phyloP scores from a whole-genome alignment of 495 filamentous ascomycete genomes.

The Xylaria longipes region DNA sequence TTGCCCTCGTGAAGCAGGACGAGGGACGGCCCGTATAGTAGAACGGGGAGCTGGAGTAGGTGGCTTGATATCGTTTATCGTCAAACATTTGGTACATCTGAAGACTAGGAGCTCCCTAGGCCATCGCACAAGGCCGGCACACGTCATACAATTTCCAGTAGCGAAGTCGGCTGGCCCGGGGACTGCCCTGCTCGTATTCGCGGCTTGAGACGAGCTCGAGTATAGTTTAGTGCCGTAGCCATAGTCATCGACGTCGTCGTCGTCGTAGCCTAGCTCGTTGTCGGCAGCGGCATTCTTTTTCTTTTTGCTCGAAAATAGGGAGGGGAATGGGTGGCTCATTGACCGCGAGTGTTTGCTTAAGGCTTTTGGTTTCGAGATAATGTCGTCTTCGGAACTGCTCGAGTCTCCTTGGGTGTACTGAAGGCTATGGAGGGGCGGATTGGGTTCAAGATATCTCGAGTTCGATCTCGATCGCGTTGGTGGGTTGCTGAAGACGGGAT shows the following conservation, averaged over 20 bases:
- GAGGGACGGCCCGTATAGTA: constrained; percentile 26
- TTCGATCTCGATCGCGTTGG: constrained; percentile 35
- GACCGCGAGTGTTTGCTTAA: constrained; percentile 65
- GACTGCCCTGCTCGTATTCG: constrained; percentile 35
- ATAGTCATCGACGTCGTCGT: constrained; percentile 37
- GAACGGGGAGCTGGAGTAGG: constrained; percentile 27
- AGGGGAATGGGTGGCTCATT: constrained; percentile 78
- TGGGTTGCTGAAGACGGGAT: constrained; percentile 30
- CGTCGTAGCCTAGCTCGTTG: constrained; percentile 35
- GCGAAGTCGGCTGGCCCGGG: constrained; percentile 51
- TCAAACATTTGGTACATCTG: constrained; percentile 84
- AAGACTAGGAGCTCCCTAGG: constrained; percentile 77
- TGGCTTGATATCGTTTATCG: constrained; percentile 81
- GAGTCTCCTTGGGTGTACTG: constrained; percentile 42
- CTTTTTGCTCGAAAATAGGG: constrained; percentile 65
- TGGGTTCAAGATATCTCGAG: constrained; percentile 32
- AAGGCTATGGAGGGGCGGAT: constrained; percentile 22
- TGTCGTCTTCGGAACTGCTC: constrained; percentile 51
- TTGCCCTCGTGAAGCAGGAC: constrained; percentile 25
- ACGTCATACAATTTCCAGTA: constrained; percentile 83
- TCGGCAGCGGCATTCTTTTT: constrained; percentile 45
- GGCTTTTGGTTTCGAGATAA: constrained; percentile 43
- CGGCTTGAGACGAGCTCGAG: constrained; percentile 37
- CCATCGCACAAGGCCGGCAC: constrained; percentile 82
- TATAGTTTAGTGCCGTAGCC: constrained; percentile 34